These are phyloP conservation scores for Isoetes taiwanensis DNA, from an alignment of 75 land plant genomes.

Conservation along the genomic window DNA sequence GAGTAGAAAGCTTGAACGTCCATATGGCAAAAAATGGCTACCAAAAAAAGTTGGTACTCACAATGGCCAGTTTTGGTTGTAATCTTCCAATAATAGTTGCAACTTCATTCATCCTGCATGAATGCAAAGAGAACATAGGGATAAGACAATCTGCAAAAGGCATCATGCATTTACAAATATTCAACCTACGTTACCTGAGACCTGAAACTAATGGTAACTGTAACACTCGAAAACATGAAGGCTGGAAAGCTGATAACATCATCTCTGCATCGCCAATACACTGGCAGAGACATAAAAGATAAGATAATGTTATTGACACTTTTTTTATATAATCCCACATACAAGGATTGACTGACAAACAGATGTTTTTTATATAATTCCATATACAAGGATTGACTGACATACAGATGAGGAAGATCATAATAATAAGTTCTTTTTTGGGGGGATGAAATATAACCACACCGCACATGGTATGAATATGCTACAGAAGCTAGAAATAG, in stretches of 20 bases:
- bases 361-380: too few relatives aligned
- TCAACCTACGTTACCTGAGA: slow-evolving; percentile 3
- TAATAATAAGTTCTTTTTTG: too few relatives aligned
- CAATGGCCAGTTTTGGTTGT: background rate
- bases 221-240: slow-evolving; percentile 54
- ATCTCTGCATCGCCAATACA: slow-evolving; percentile 37
- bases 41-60: background rate
- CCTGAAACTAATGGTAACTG: slow-evolving; percentile 6
- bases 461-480: too few relatives aligned
- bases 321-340: too few relatives aligned
- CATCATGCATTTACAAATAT: background rate
- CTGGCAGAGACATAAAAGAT: slow-evolving; percentile 15
- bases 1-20: background rate
- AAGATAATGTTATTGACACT: too few relatives aligned
- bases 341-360: too few relatives aligned
- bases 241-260: slow-evolving; percentile 54
- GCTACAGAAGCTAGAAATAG: too few relatives aligned
- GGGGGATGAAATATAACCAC: too few relatives aligned
- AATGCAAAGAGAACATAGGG: background rate
- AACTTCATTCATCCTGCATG: slow-evolving; percentile 14
- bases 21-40: background rate
- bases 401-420: too few relatives aligned
- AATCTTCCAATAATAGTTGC: background rate
- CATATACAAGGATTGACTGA: too few relatives aligned
- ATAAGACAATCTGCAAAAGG: background rate